These are phyloP conservation scores for Scutellaria baicalensis DNA, from an alignment of 257 asterid species.

Conservation along the genomic window DNA sequence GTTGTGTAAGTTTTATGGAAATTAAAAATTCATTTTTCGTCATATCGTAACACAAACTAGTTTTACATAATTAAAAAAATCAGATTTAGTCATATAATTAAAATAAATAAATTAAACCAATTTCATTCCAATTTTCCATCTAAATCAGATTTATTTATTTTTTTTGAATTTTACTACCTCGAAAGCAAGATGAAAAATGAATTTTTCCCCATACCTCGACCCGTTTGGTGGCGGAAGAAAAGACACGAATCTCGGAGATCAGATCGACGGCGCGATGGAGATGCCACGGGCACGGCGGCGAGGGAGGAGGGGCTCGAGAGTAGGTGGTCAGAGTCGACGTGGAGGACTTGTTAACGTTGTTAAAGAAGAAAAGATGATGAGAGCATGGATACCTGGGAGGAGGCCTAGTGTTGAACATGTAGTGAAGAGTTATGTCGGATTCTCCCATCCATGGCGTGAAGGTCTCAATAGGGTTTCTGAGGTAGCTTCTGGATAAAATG, in stretches of 20 bases:
- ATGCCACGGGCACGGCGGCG: not conserved
- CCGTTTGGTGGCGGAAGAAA: not conserved
- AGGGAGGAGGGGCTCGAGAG: not conserved
- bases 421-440: conserved; percentile 10
- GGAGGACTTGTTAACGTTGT: not conserved
- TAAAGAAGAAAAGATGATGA: not conserved
- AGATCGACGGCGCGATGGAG: not conserved
- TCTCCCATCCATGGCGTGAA: conserved; percentile 26
- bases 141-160: too few relatives aligned
- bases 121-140: too few relatives aligned
- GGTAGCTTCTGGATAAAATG: conserved; percentile 18
- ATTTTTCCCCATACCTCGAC: not conserved
- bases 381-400: conserved; percentile 23
- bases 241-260: not conserved
- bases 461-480: conserved; percentile 28
- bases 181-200: too few relatives aligned
- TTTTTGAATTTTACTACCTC: too few relatives aligned
- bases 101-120: too few relatives aligned
- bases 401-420: conserved; percentile 27
- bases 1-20: too few relatives aligned
- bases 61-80: too few relatives aligned
- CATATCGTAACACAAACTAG: too few relatives aligned
- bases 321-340: not conserved
- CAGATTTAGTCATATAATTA: too few relatives aligned
- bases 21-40: too few relatives aligned